These are phyloP conservation scores for Umbelopsis sp. DNA, from an alignment of 371 early-diverging fungal genomes.

Conservation along the genomic window DNA sequence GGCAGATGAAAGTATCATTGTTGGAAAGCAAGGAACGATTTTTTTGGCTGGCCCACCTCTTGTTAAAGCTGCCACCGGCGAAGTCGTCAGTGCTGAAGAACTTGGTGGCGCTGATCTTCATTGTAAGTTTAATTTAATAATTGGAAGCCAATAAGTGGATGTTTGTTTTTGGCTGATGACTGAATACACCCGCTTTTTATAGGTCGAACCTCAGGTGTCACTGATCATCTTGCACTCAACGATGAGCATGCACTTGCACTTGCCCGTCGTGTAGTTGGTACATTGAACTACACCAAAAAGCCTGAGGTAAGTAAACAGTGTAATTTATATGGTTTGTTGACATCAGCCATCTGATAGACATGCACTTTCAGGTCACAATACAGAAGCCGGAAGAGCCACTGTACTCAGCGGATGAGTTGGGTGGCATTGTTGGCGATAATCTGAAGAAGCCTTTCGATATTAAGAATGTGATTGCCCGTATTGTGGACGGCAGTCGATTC, in stretches of 20 bases:
- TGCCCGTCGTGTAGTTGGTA: slow-evolving; percentile 85
- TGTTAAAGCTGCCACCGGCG: slow-evolving; percentile 97
- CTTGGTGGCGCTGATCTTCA: slow-evolving; percentile 98
- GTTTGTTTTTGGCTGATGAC: neutral
- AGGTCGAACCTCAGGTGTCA: slow-evolving; percentile 88
- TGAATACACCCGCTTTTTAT: neutral
- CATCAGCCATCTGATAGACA: neutral
- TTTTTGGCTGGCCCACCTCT: slow-evolving; percentile 97
- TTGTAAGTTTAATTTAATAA: slow-evolving; percentile 66
- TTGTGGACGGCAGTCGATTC: slow-evolving; percentile 94
- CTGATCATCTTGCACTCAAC: slow-evolving; percentile 92
- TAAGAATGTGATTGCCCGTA: slow-evolving; percentile 92
- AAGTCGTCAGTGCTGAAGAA: slow-evolving; percentile 93
- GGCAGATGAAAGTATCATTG: slow-evolving; percentile 98
- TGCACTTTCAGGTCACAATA: slow-evolving; percentile 40
- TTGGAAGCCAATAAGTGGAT: neutral
- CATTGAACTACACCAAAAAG: slow-evolving; percentile 80
- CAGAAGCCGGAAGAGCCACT: slow-evolving; percentile 79
- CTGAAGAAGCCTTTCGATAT: slow-evolving; percentile 91
- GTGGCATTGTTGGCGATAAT: slow-evolving; percentile 96
- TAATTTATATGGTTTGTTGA: neutral
- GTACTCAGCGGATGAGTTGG: slow-evolving; percentile 84
- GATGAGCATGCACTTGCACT: slow-evolving; percentile 93
- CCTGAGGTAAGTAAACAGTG: slow-evolving; percentile 42
- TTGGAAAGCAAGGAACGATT: slow-evolving; percentile 95